phyloP scores from a whole-genome alignment of 108 stramenopile genomes.

The Cylindrotheca fusiformis region DNA sequence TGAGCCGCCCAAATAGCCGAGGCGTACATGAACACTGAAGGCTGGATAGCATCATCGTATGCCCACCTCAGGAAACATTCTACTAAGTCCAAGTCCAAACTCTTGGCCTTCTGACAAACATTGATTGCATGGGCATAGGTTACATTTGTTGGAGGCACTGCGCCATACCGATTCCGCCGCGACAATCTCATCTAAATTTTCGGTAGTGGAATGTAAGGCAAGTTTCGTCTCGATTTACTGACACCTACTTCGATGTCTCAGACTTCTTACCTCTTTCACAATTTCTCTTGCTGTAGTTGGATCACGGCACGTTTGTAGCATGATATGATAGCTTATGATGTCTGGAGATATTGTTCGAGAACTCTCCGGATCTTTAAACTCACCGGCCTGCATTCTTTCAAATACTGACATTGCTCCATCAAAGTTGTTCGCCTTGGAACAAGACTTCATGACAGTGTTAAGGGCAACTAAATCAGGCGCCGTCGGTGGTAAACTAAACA shows the following conservation, averaged over 20 bases:
- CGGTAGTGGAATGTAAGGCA: background rate
- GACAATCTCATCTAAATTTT: constrained; percentile 55
- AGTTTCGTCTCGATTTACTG: background rate
- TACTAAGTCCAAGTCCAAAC: constrained; percentile 39
- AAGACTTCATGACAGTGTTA: constrained; percentile 43
- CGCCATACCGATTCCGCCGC: constrained; percentile 54
- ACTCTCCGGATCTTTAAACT: constrained; percentile 21
- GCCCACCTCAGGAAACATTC: constrained; percentile 42
- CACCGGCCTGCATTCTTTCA: constrained; percentile 35
- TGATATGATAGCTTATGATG: constrained; percentile 49
- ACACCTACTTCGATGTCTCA: background rate
- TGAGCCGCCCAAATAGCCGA: constrained; percentile 77
- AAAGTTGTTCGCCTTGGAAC: constrained; percentile 36
- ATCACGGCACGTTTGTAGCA: constrained; percentile 41
- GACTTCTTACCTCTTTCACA: constrained; percentile 28
- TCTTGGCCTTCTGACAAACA: constrained; percentile 40
- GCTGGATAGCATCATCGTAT: constrained; percentile 37
- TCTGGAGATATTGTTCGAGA: constrained; percentile 24
- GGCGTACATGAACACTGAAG: constrained; percentile 69
- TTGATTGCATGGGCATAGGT: constrained; percentile 63
- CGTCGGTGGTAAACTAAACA: constrained; percentile 6
- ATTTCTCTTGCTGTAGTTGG: constrained; percentile 28
- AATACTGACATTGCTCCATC: constrained; percentile 28
- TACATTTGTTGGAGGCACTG: constrained; percentile 39
- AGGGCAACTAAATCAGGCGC: constrained; percentile 36